Conservation (phyloP, 1,284 basidiomycete genomes). For the Melampsora americana region DNA sequence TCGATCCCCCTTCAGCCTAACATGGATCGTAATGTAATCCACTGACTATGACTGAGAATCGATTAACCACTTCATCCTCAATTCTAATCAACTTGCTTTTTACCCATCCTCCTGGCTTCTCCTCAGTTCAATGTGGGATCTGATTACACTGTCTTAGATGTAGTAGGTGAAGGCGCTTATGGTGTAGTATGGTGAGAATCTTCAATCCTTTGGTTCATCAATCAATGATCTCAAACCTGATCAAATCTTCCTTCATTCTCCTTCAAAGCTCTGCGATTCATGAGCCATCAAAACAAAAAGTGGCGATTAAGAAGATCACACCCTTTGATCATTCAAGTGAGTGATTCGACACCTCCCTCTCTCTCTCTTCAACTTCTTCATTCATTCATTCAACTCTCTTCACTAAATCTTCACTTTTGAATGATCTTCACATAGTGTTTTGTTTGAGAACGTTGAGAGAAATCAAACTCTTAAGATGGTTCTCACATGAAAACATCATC, state of each 20-base stretch:
- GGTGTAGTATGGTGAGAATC: slow-evolving; percentile 57
- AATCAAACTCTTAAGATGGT: slow-evolving; percentile 70
- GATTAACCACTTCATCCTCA: neutral
- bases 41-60: neutral
- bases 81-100: neutral
- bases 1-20: neutral
- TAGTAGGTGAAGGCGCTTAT: slow-evolving; percentile 78
- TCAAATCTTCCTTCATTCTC: neutral
- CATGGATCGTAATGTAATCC: slow-evolving; percentile 13
- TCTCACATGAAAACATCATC: slow-evolving; percentile 89
- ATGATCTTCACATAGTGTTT: slow-evolving; percentile 21
- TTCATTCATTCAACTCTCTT: neutral
- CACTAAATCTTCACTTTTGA: neutral
- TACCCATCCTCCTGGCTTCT: neutral
- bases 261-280: slow-evolving; percentile 32
- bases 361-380: neutral
- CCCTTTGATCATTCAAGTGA: slow-evolving; percentile 44
- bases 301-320: slow-evolving; percentile 45
- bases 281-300: slow-evolving; percentile 37
- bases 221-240: too few relatives aligned
- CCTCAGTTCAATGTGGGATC: slow-evolving; percentile 37
- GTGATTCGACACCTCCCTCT: neutral
- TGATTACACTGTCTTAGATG: slow-evolving; percentile 61
- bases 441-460: slow-evolving; percentile 43
- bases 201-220: neutral